Percentiles rank a stretch among this genome's conserved stretches.
phyloP scores from a whole-genome alignment of 257 asterid species.

The Solanum bulbocastanum region DNA sequence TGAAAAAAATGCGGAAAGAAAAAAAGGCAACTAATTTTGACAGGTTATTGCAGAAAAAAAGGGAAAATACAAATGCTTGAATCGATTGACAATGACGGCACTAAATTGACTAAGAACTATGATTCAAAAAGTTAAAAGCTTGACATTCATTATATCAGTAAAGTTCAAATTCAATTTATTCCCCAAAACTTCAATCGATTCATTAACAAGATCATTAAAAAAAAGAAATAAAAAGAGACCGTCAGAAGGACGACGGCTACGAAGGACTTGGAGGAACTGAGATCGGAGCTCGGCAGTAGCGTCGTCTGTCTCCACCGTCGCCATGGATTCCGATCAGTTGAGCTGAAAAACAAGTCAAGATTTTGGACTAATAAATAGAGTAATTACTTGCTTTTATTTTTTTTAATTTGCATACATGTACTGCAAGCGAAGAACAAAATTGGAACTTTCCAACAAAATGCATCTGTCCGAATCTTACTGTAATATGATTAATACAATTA shows the following conservation, averaged over 20 bases:
- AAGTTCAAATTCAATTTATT: not conserved
- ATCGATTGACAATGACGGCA: not conserved
- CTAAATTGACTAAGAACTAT: not conserved
- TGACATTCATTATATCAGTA: not conserved
- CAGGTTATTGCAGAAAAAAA: not conserved
- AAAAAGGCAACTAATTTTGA: not conserved
- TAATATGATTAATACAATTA: not conserved
- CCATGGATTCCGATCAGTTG: not conserved
- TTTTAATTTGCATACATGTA: not conserved
- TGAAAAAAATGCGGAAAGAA: not conserved
- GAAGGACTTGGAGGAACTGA: slow-evolving; percentile 49
- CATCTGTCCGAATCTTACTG: not conserved
- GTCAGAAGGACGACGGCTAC: slow-evolving; percentile 48
- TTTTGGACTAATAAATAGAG: not conserved
- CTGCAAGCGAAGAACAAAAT: not conserved
- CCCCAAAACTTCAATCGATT: not conserved
- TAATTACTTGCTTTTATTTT: not conserved
- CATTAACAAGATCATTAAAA: not conserved
- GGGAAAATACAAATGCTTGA: not conserved
- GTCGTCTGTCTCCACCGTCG: slow-evolving; percentile 2
- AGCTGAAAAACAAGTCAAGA: not conserved
- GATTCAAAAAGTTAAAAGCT: not conserved
- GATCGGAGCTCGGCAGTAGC: slow-evolving; percentile 20
- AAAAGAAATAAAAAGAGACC: slow-evolving; percentile 8
- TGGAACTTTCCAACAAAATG: not conserved